Conservation (phyloP, 352 stramenopile species). For the Globisporangium viniferum region DNA sequence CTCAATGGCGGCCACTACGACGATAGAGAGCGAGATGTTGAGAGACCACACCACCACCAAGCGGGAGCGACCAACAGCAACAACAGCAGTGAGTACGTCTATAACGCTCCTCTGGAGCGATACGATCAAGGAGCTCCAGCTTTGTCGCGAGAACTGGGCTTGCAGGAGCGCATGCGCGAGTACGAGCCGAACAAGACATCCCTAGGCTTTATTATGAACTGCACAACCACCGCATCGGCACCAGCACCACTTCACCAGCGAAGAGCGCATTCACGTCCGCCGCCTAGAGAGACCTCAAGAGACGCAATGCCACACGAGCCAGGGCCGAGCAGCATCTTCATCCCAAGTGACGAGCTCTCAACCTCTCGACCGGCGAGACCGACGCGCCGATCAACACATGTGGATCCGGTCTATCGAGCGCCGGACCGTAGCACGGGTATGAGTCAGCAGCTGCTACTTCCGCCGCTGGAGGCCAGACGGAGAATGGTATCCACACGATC, state of each 20-base stretch:
- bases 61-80: no score
- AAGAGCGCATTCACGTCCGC: background rate
- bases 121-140: background rate
- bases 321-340: background rate
- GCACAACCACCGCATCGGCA: background rate
- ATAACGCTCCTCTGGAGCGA: background rate
- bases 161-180: background rate
- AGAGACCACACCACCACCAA: no score
- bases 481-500: background rate
- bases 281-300: no score
- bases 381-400: background rate
- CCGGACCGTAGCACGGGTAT: background rate
- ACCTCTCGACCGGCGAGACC: no score
- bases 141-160: no score
- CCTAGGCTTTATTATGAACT: background rate
- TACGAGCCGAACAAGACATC: background rate
- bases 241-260: background rate
- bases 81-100: background rate
- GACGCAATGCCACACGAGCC: background rate
- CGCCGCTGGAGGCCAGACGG: background rate
- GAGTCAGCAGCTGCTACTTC: background rate
- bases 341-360: no score
- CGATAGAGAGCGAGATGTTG: no score
- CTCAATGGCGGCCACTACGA: no score
- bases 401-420: background rate